Conservation (phyloP, 2,329 filamentous ascomycete genomes). For the Ophiostoma himal-ulmi region DNA sequence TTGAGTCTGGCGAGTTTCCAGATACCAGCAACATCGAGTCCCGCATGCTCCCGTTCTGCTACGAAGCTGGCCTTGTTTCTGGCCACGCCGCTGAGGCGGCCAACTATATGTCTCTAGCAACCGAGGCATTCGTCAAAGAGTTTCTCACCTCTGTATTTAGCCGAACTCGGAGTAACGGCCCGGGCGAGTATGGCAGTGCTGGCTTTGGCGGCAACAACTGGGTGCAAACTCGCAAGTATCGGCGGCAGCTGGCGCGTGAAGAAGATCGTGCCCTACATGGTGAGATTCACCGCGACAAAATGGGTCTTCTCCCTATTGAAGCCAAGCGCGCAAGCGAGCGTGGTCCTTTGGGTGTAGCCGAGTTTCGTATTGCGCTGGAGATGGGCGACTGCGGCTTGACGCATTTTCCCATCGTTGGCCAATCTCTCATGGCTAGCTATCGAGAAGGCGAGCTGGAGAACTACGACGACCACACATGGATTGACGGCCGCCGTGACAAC, state of each 20-base stretch:
- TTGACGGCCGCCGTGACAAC: conserved; percentile 34
- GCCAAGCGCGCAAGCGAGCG: conserved; percentile 68
- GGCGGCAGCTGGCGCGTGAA: conserved; percentile 66
- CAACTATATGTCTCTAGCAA: conserved; percentile 58
- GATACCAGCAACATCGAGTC: conserved; percentile 58
- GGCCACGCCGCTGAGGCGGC: conserved; percentile 57
- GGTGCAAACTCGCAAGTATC: conserved; percentile 75
- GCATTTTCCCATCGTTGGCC: conserved; percentile 69
- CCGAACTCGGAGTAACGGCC: conserved; percentile 59
- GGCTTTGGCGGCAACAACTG: conserved; percentile 62
- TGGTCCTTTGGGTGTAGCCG: conserved; percentile 67
- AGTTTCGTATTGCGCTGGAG: conserved; percentile 69
- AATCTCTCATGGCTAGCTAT: conserved; percentile 63
- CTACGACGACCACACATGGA: conserved; percentile 55
- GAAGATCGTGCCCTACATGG: conserved; percentile 68
- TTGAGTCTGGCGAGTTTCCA: conserved; percentile 65
- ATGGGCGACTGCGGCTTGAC: conserved; percentile 70
- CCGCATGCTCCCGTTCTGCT: conserved; percentile 63
- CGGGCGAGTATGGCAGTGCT: conserved; percentile 55
- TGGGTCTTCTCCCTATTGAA: conserved; percentile 74
- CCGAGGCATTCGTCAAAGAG: conserved; percentile 63
- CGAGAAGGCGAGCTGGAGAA: conserved; percentile 70
- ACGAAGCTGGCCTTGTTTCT: conserved; percentile 56
- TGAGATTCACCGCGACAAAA: conserved; percentile 66
- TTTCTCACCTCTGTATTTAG: conserved; percentile 57